phyloP scores from a whole-genome alignment of 1,284 basidiomycete species.

The Tylopilus orsonianus region DNA sequence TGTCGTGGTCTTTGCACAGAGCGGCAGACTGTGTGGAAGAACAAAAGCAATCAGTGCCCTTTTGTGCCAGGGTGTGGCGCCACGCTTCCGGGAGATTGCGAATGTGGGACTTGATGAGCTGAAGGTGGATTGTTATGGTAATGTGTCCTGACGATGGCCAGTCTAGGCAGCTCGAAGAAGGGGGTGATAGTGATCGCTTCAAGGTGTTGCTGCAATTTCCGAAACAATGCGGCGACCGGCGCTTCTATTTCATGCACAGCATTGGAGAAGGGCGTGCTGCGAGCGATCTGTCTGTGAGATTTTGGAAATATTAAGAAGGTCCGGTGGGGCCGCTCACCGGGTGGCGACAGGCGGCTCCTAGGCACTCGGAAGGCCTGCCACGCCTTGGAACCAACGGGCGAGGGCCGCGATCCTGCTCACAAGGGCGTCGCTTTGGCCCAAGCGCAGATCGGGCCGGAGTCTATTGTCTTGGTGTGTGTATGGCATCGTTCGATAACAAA shows the following conservation, averaged over 20 bases:
- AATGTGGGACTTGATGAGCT: constrained; percentile 13
- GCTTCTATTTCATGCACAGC: constrained; percentile 31
- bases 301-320: neutral
- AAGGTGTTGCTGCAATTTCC: constrained; percentile 23
- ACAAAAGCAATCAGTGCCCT: constrained; percentile 12
- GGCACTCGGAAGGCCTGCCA: constrained; percentile 51
- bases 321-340: constrained; percentile 20
- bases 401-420: constrained; percentile 65
- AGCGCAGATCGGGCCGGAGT: constrained; percentile 67
- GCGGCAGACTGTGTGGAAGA: constrained; percentile 12
- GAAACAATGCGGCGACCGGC: constrained; percentile 25
- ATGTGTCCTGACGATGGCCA: constrained; percentile 9
- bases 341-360: constrained; percentile 9
- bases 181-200: constrained; percentile 19
- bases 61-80: constrained; percentile 21
- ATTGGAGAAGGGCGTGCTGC: constrained; percentile 14
- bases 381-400: constrained; percentile 68
- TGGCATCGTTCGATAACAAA: constrained; percentile 78
- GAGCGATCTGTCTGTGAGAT: constrained; percentile 14
- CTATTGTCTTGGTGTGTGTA: constrained; percentile 55
- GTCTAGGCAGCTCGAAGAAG: constrained; percentile 22
- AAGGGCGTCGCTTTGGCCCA: constrained; percentile 64
- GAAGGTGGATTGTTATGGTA: constrained; percentile 16
- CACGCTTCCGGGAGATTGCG: constrained; percentile 7
- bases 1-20: constrained; percentile 21